A percentile compares a stretch with the other conserved stretches of the same genome.
These are phyloP conservation scores for Durotheca rogersii DNA, from an alignment of 495 filamentous ascomycete species.

Conservation along the genomic window DNA sequence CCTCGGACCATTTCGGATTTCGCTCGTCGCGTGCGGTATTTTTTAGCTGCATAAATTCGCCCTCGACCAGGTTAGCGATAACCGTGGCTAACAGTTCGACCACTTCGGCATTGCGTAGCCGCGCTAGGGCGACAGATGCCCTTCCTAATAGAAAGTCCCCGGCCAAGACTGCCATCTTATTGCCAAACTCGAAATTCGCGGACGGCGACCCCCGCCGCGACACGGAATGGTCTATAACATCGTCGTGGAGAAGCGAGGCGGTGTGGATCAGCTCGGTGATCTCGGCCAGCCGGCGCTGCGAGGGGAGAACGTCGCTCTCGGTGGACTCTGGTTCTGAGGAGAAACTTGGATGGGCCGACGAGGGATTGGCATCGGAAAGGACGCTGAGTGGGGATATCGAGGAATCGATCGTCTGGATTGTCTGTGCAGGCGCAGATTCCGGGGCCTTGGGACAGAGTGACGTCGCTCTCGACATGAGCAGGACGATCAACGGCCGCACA, in stretches of 20 bases:
- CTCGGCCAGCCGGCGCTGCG: constrained; percentile 90
- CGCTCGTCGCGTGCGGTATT: constrained; percentile 88
- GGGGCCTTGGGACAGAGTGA: constrained; percentile 69
- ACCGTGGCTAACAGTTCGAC: constrained; percentile 93
- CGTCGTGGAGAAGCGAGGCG: constrained; percentile 93
- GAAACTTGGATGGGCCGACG: constrained; percentile 49
- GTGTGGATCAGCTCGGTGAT: constrained; percentile 97
- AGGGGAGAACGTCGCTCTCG: constrained; percentile 79
- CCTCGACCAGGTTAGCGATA: constrained; percentile 95
- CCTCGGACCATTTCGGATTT: constrained; percentile 78
- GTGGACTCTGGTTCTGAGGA: constrained; percentile 52
- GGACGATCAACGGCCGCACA: constrained; percentile 86
- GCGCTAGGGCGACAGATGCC: constrained; percentile 89
- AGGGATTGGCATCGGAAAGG: constrained; percentile 81
- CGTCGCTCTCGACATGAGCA: constrained; percentile 94
- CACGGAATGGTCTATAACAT: constrained; percentile 91
- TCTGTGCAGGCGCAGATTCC: constrained; percentile 38
- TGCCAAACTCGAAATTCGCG: constrained; percentile 91
- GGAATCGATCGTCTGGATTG: constrained; percentile 61
- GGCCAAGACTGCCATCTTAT: constrained; percentile 97
- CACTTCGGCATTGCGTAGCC: constrained; percentile 88
- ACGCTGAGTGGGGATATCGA: constrained; percentile 74
- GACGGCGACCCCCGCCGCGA: constrained; percentile 79
- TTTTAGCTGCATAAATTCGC: constrained; percentile 98
- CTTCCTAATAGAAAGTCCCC: constrained; percentile 92